Evolutionary conservation across 257 asterid genomes (phyloP), one percentile per base, ranked within the genome.

Genomic region (Capsicum rhomboideum): DNA sequence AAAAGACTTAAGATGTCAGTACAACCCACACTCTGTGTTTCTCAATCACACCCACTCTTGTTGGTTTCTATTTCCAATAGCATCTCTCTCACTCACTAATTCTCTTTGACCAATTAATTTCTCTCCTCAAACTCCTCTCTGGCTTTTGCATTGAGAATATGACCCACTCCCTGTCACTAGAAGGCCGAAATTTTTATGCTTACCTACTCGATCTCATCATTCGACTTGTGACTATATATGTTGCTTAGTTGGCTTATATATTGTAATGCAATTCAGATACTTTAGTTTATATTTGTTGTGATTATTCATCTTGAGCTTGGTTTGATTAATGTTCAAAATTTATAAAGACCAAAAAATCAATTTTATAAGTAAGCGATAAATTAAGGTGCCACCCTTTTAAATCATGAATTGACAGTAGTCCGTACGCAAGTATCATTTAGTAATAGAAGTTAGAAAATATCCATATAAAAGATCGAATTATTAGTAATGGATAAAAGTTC

Each of bases 1-100:
- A 66, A 66, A 66, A 67, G 26, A 31, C 52, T 83, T 21, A 5
- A 79, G 31, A 88, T 86, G 89, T 86, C 89, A 87, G 93, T 68
- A 34, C 80, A 52, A 86, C 74, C 86, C 92, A 91, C 8, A 40
- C 44, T 40, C 79, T 84, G 86, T 82, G 77, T 72, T 85, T 69
- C 83, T 83, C 82, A 87, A 78, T 84, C 89, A 87, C 77, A 78
- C 90, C 86, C 90, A 83, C 84, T 56, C 88, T 67, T 82, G 14
- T 28, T 69, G 50, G 82, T 69, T 80, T 79, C 82, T 31, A 34
- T 61, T 61, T 72, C 82, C 67, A 68, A 29, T 71, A 58, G 31
- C 53, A 34, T 11, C 29, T 21, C 68, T 59, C 82, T 1, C 37
- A 34, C 37, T 34, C 37, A 20, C 83, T 28, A 69, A 26, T 46